A percentile compares a stretch with the other conserved stretches of the same genome.
phyloP scores from a whole-genome alignment of 345 rosid genomes.

The Citropsis articulata region DNA sequence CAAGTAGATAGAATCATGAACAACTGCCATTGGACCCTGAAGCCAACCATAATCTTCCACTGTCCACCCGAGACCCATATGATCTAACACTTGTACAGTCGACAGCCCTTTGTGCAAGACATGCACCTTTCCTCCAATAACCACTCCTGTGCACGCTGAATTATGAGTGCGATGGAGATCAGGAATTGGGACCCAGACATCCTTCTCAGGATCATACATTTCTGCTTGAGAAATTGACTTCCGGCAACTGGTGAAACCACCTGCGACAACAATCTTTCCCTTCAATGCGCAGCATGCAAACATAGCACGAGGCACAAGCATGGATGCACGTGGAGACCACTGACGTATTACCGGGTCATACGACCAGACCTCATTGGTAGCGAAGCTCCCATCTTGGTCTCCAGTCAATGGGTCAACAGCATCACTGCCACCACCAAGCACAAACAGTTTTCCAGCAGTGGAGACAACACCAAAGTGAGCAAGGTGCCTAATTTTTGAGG shows the following conservation, averaged over 20 bases:
- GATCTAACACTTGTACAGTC: slow-evolving; percentile 78
- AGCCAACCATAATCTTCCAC: slow-evolving; percentile 79
- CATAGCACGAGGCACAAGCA: slow-evolving; percentile 96
- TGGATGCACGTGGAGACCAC: slow-evolving; percentile 69
- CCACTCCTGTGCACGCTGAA: slow-evolving; percentile 86
- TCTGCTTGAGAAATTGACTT: slow-evolving; percentile 91
- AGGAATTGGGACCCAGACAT: slow-evolving; percentile 73
- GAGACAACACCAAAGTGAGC: slow-evolving; percentile 83
- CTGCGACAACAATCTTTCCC: slow-evolving; percentile 87
- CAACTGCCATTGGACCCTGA: slow-evolving; percentile 90
- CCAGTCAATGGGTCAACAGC: slow-evolving; percentile 90
- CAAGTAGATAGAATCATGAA: slow-evolving; percentile 57
- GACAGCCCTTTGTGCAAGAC: slow-evolving; percentile 89
- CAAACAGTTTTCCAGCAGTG: slow-evolving; percentile 65
- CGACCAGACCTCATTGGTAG: slow-evolving; percentile 90
- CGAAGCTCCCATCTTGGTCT: slow-evolving; percentile 93
- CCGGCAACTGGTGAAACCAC: slow-evolving; percentile 88
- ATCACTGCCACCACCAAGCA: slow-evolving; percentile 95
- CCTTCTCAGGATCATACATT: slow-evolving; percentile 81
- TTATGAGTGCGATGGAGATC: slow-evolving; percentile 86
- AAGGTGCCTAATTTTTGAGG: slow-evolving; percentile 78
- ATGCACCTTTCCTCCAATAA: slow-evolving; percentile 66
- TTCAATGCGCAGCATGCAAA: slow-evolving; percentile 86
- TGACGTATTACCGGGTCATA: slow-evolving; percentile 70
- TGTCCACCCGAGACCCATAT: slow-evolving; percentile 56